Conservation (phyloP, 164 flowering plant genomes). For the Echeveria elegans region DNA sequence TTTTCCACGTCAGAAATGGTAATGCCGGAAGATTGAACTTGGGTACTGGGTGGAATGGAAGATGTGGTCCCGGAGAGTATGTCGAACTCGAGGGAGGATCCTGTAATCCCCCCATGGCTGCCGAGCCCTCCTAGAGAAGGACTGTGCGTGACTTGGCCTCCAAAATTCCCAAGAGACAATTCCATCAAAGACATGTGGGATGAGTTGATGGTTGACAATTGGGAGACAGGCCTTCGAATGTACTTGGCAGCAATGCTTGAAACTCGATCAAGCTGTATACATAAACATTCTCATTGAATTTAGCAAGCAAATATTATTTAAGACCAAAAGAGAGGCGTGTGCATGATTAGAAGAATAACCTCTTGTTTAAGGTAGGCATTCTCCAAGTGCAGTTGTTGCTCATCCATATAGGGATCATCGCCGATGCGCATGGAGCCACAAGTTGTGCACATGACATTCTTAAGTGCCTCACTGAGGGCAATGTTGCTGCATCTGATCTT, state of each 20-base stretch:
- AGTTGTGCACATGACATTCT: slow-evolving; percentile 69
- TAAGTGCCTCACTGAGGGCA: slow-evolving; percentile 71
- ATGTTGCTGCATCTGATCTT: slow-evolving; percentile 73
- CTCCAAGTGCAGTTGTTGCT: slow-evolving; percentile 64
- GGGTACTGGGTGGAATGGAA: background rate
- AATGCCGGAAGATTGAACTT: too few relatives aligned
- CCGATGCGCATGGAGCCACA: slow-evolving; percentile 66
- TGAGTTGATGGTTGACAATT: slow-evolving; percentile 62
- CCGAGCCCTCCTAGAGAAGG: too few relatives aligned
- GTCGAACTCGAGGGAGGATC: slow-evolving; percentile 7
- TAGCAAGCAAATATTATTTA: too few relatives aligned
- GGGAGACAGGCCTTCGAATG: slow-evolving; percentile 76
- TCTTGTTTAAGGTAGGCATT: slow-evolving; percentile 59
- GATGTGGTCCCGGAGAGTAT: background rate
- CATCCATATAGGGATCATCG: slow-evolving; percentile 63
- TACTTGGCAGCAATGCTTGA: slow-evolving; percentile 75
- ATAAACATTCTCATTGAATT: too few relatives aligned
- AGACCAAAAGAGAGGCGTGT: too few relatives aligned
- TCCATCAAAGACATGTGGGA: slow-evolving; percentile 55
- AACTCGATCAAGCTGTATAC: slow-evolving; percentile 70
- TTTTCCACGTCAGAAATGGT: too few relatives aligned
- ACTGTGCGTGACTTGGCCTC: slow-evolving; percentile 13
- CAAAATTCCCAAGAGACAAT: slow-evolving; percentile 44
- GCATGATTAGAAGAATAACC: too few relatives aligned
- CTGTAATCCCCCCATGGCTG: slow-evolving; percentile 17